These are phyloP conservation scores for Naganishia liquefaciens DNA, from an alignment of 1,284 basidiomycete genomes.

Conservation along the genomic window DNA sequence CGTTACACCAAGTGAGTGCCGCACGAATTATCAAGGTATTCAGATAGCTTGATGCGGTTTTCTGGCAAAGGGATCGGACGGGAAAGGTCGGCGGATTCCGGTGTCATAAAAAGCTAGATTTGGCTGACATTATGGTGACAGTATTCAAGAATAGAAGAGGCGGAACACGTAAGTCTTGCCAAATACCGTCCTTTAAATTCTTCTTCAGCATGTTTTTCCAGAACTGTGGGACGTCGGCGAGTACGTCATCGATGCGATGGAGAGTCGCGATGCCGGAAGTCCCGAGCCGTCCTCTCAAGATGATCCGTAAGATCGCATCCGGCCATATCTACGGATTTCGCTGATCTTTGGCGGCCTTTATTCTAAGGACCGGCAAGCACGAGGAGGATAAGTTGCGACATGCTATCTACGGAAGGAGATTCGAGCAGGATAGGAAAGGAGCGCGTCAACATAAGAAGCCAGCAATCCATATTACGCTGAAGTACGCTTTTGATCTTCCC, in stretches of 20 bases:
- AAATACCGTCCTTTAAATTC: not conserved
- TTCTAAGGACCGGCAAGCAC: conserved; percentile 2
- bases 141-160: conserved; percentile 30
- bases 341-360: not conserved
- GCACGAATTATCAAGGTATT: not conserved
- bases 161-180: conserved; percentile 17
- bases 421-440: conserved; percentile 5
- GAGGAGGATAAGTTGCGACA: conserved; percentile 27
- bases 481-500: not conserved
- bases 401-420: conserved; percentile 22
- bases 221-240: conserved; percentile 30
- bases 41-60: too few species aligned
- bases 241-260: conserved; percentile 26
- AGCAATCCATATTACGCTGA: conserved; percentile 26
- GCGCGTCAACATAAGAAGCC: conserved; percentile 18
- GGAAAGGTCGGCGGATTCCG: conserved; percentile 3
- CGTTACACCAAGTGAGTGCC: conserved; percentile 20
- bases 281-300: conserved; percentile 21
- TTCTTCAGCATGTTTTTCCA: not conserved
- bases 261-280: conserved; percentile 24
- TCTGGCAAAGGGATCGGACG: conserved; percentile 22
- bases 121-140: not conserved
- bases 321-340: too few species aligned
- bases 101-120: too few species aligned
- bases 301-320: conserved; percentile 6